Conservation (phyloP, 2,329 filamentous ascomycete species). For the Penicillium sp. region DNA sequence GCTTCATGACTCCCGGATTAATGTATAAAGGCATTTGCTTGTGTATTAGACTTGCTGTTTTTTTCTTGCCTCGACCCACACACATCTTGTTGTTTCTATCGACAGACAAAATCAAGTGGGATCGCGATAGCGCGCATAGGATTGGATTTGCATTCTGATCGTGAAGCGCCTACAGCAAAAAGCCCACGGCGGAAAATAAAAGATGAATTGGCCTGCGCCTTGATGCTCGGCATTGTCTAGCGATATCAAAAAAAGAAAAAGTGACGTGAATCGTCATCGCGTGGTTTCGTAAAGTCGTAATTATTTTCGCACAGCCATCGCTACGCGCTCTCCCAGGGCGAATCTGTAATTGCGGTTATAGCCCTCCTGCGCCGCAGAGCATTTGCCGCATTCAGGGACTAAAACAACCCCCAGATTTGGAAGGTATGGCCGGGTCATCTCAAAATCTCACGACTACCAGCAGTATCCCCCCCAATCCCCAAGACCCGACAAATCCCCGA, state of each 20-base stretch:
- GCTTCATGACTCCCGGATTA: conserved; percentile 16
- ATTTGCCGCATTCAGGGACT: no score
- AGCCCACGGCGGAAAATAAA: no score
- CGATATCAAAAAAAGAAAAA: background rate
- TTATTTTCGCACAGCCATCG: background rate
- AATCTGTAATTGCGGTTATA: no score
- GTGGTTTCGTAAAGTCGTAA: background rate
- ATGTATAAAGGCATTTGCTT: conserved; percentile 12
- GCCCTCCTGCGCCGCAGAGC: no score
- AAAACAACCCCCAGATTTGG: no score
- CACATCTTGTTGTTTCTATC: background rate
- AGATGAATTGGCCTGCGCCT: no score
- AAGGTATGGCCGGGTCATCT: background rate
- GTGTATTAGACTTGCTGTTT: conserved; percentile 10
- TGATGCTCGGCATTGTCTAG: background rate
- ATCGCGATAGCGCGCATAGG: no score
- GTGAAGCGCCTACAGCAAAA: no score
- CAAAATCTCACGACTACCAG: background rate
- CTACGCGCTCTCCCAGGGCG: no score
- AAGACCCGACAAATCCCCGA: conserved; percentile 28
- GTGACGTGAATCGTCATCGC: background rate
- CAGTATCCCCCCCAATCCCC: conserved; percentile 17
- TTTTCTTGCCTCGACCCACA: no score
- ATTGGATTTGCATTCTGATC: background rate
- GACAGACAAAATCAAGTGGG: background rate